Base-by-base conservation (phyloP, 73 alveolate species). In the Paramecium primaurelia region DNA sequence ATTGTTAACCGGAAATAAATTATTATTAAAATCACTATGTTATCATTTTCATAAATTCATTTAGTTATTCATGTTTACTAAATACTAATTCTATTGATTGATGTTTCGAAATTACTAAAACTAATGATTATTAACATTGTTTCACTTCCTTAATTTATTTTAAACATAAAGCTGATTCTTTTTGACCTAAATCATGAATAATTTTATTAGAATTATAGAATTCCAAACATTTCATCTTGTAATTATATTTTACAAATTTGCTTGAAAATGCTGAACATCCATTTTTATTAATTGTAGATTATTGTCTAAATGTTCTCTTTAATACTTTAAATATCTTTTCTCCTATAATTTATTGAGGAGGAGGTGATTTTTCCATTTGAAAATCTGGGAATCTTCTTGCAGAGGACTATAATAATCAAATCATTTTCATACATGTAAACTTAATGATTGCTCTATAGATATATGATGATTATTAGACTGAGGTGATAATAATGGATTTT, bases 1-100 rank as follows among this genome's bases (percentile, higher is more conserved):
- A 64, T 64, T 64, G 84, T 10, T 64, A 20, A 64, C 84, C 84
- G 84, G 84, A 64, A 64, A 64, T 64, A 64, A 64, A 64, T 64
- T 32, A 64, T 64, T 64, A 64, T 25, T 64, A 32, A 64, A 64
- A 64, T 64, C 84, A 64, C 84, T 64, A 64, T 28, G 42, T 64
- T 34, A 64, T 34, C 28, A 64, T 28, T 64, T 64, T 64, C 47
- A 64, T 64, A 34, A 64, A 64, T 12, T 64, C 84, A 64, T 64
- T 64, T 28, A 64, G 9, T 34, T 64, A 14, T 8, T 64, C 84
- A 64, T 28, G 16, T 20, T 34, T 64, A 32, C 32, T 34, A 64
- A 64, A 64, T 10, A 64, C 84, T 12, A 64, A 64, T 64, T 64
- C 84, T 11, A 64, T 64, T 4, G 30, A 32, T 34, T 64, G 47